Evolutionary conservation across 768 basidiomycete species (phyloP).

Genomic region (Xanthoconium stramineum): DNA sequence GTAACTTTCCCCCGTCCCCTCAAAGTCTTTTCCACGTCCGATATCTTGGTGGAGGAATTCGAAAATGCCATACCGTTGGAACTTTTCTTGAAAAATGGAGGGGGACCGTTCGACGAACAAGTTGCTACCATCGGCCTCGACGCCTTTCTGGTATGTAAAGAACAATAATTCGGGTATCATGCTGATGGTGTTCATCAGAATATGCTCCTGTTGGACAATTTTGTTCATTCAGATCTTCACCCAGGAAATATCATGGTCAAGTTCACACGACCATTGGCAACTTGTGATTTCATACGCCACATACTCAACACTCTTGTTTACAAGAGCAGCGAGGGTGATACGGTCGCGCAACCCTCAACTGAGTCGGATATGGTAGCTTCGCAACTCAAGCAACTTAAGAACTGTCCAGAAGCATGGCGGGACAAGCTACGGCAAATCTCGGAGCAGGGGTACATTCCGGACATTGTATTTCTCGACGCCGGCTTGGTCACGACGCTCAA

Average conservation of each 20-base stretch:
- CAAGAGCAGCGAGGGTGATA: constrained; percentile 26
- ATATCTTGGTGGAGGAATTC: constrained; percentile 89
- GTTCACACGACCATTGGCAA: constrained; percentile 83
- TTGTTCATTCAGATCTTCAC: constrained; percentile 89
- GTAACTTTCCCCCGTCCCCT: constrained; percentile 91
- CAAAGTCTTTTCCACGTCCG: constrained; percentile 71
- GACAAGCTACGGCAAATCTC: constrained; percentile 61
- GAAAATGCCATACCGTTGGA: constrained; percentile 91
- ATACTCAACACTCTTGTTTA: constrained; percentile 55
- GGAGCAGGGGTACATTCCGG: constrained; percentile 79
- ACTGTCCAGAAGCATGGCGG: constrained; percentile 67
- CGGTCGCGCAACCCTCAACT: constrained; percentile 26
- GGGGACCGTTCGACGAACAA: constrained; percentile 85
- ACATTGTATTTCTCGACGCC: constrained; percentile 95
- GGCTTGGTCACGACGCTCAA: constrained; percentile 90
- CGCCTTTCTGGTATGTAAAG: constrained; percentile 77
- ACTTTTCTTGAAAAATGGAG: constrained; percentile 81
- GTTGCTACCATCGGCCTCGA: constrained; percentile 92
- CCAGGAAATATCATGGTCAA: constrained; percentile 98
- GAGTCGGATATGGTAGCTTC: constrained; percentile 66
- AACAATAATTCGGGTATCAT: not conserved
- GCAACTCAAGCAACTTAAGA: constrained; percentile 57
- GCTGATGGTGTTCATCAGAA: constrained; percentile 49
- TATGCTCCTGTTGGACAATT: constrained; percentile 97
- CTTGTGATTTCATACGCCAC: constrained; percentile 58